These are phyloP conservation scores for Phaeomoniella chlamydospora DNA, from an alignment of 2,329 filamentous ascomycete genomes.

Conservation along the genomic window DNA sequence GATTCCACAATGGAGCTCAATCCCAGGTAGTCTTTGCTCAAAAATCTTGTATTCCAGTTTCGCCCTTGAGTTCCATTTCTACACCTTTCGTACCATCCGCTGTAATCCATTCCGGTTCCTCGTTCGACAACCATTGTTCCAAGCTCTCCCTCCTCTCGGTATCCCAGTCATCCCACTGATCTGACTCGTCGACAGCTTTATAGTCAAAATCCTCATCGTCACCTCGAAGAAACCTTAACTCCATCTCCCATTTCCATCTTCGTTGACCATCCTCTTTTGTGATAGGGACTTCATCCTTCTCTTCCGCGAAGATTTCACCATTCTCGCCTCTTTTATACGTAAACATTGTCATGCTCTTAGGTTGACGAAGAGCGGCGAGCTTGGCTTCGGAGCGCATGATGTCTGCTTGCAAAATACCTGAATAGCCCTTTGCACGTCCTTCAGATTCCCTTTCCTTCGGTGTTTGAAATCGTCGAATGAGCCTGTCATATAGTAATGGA, in stretches of 20 bases:
- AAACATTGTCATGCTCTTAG: constrained; percentile 34
- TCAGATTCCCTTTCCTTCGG: constrained; percentile 28
- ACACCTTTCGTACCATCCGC: constrained; percentile 23
- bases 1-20: no score
- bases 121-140: constrained; percentile 67
- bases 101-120: constrained; percentile 54
- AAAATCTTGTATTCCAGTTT: constrained; percentile 62
- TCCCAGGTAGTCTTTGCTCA: no score
- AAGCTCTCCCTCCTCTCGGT: constrained; percentile 48
- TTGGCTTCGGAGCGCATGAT: constrained; percentile 64
- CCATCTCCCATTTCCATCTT: constrained; percentile 60
- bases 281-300: constrained; percentile 40
- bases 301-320: constrained; percentile 43
- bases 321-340: constrained; percentile 35
- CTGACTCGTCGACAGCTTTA: constrained; percentile 50
- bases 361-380: constrained; percentile 45
- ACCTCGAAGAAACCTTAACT: constrained; percentile 59
- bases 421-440: constrained; percentile 61
- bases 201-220: constrained; percentile 73
- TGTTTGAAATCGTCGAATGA: constrained; percentile 45
- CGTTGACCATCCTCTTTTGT: constrained; percentile 52
- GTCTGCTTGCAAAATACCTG: constrained; percentile 63
- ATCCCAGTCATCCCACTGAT: constrained; percentile 54
- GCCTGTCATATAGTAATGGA: constrained; percentile 66
- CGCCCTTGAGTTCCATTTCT: constrained; percentile 27